These are phyloP conservation scores for Calonectria honghensis DNA, from an alignment of 2,329 filamentous ascomycete species.

Conservation along the genomic window DNA sequence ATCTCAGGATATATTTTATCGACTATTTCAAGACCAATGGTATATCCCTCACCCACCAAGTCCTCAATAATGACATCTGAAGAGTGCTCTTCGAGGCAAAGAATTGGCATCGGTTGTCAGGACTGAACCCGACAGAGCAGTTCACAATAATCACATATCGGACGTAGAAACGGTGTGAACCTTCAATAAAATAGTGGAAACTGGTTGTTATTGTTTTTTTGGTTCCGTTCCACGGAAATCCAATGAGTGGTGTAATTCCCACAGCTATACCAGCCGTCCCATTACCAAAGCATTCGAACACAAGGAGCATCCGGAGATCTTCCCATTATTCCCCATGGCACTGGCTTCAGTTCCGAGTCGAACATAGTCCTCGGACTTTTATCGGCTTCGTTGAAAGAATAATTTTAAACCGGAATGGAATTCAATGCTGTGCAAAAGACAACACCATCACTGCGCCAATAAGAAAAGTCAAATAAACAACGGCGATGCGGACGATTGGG, in stretches of 20 bases:
- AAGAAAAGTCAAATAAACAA: neutral
- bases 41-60: neutral
- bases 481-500: neutral
- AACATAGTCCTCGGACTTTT: neutral
- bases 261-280: neutral
- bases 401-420: neutral
- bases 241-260: neutral
- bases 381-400: neutral
- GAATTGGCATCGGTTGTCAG: neutral
- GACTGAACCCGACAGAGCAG: neutral
- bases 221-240: neutral
- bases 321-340: neutral
- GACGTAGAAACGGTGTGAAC: neutral
- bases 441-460: neutral
- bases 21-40: neutral
- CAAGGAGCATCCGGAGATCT: neutral
- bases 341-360: neutral
- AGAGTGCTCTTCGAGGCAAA: neutral
- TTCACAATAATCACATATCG: neutral
- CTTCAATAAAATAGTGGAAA: neutral
- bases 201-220: neutral
- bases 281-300: neutral
- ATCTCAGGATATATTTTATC: neutral
- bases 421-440: slow-evolving; percentile 6
- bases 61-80: neutral